Evolutionary conservation across 352 stramenopile genomes (phyloP).

Genomic region (Lagenidium giganteum): DNA sequence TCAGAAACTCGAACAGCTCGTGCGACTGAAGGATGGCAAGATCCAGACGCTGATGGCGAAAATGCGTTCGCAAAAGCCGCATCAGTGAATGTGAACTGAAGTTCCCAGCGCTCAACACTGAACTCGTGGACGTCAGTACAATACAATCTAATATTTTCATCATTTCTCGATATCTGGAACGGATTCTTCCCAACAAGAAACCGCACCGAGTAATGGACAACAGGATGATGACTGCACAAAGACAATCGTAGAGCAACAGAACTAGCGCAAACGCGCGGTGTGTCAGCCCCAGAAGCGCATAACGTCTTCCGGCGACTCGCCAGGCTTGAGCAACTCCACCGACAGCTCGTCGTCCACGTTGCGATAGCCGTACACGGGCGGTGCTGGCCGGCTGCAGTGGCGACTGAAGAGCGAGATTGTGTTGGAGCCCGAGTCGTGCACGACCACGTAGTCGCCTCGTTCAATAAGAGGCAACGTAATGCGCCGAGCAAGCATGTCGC

Average conservation of each 20-base stretch:
- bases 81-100: no score
- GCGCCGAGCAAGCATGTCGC: conserved; percentile 78
- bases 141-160: no score
- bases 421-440: conserved; percentile 79
- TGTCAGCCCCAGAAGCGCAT: conserved; percentile 66
- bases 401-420: conserved; percentile 77
- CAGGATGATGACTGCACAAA: no score
- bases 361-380: conserved; percentile 70
- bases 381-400: conserved; percentile 72
- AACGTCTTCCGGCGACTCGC: conserved; percentile 48
- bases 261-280: no score
- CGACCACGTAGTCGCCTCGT: conserved; percentile 65
- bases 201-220: no score
- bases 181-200: no score
- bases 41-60: conserved; percentile 89
- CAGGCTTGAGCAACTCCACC: conserved; percentile 48
- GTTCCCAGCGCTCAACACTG: no score
- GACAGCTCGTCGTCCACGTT: conserved; percentile 27
- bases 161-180: no score
- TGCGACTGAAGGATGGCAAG: conserved; percentile 92
- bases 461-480: conserved; percentile 54
- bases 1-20: conserved; percentile 92
- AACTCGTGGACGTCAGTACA: no score
- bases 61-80: conserved; percentile 65
- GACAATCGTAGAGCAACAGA: no score